Percentiles rank a stretch among this genome's conserved stretches.
These are phyloP conservation scores for Rauvolfia tetraphylla DNA, from an alignment of 257 asterid species.

Conservation along the genomic window DNA sequence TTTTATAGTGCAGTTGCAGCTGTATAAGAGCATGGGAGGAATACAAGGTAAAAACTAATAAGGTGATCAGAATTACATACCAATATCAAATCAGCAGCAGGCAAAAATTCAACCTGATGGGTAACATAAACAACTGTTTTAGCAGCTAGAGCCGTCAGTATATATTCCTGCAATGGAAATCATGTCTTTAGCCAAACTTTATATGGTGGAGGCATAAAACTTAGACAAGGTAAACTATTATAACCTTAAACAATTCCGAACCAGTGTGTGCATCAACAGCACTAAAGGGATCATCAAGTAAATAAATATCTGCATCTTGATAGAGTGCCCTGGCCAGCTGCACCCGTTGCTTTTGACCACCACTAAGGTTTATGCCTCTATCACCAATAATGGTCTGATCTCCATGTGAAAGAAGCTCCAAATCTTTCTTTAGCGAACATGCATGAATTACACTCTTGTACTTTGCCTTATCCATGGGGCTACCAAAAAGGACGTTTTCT, in stretches of 20 bases:
- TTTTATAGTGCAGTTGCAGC: background rate
- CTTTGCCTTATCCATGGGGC: slow-evolving; percentile 91
- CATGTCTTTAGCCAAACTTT: slow-evolving; percentile 26
- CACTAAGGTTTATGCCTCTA: slow-evolving; percentile 97
- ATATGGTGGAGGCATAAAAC: slow-evolving; percentile 5
- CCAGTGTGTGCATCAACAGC: slow-evolving; percentile 99
- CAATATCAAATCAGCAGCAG: slow-evolving; percentile 93
- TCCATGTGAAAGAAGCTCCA: slow-evolving; percentile 91
- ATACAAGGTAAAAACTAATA: slow-evolving; percentile 5
- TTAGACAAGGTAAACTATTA: slow-evolving; percentile 1
- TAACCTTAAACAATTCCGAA: slow-evolving; percentile 85
- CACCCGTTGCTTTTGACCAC: slow-evolving; percentile 97
- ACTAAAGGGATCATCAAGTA: slow-evolving; percentile 97
- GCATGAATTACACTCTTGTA: slow-evolving; percentile 90
- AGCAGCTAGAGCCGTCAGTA: slow-evolving; percentile 73
- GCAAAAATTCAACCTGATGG: slow-evolving; percentile 96
- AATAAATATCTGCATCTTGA: slow-evolving; percentile 93
- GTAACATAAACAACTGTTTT: slow-evolving; percentile 91
- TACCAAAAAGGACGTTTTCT: slow-evolving; percentile 88
- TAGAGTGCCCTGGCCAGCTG: slow-evolving; percentile 97
- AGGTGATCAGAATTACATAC: slow-evolving; percentile 36
- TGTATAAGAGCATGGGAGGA: background rate
- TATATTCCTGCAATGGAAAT: slow-evolving; percentile 73
- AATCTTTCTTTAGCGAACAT: slow-evolving; percentile 82
- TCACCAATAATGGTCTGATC: slow-evolving; percentile 98